Evolutionary conservation across 345 rosid genomes (phyloP), one percentile per base, ranked within the genome.

Genomic region (Salix arbutifolia): DNA sequence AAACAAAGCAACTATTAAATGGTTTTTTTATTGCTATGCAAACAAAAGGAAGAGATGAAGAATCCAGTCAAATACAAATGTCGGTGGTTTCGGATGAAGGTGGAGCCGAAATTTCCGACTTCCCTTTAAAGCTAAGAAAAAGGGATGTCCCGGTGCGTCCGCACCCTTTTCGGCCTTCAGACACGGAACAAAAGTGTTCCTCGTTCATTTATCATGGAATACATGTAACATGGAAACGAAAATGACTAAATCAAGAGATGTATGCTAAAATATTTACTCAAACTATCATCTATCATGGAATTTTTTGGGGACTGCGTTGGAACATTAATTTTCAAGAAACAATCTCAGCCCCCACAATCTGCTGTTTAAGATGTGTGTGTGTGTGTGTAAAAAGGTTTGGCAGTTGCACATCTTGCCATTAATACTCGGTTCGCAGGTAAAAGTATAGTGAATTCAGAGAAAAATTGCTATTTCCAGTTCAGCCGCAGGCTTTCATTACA

Each of bases 91-190:
- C 53, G 46, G 23, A 0, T 35, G 13, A 75, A 14, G 35, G 52
- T 52, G 66, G 72, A 67, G 31, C 19, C 19, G 8, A 23, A 67
- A 33, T 33, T 75, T 52, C 71, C 72, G 18, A 50, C 65, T 75
- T 67, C 35, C 30, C 65, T 73, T 61, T 28, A 16, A 62, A 25
- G 21, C 40, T 6, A 74, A 19, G 31, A 6, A 18, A 52, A 18
- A 52, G 30, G 35, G 38, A 61, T 50, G 40, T 28, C 26, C 65
- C 25, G 8, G 30, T 9, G 61, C 13, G 23, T 8, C 62, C 5
- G 62, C 26, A n/a, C 62, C 26, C 62, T 53, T 53, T 53, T 3
- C 8, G 60, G 60, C 60, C 60, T 2, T 25, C 60, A 53, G 23
- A 21, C 25, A n/a, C 60, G 21, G 21, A 53, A 23, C 21, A 21